A percentile compares a stretch with the other conserved stretches of the same genome.
These are phyloP conservation scores for Polytolypa hystricis DNA, from an alignment of 2,329 filamentous ascomycete genomes.

Conservation along the genomic window DNA sequence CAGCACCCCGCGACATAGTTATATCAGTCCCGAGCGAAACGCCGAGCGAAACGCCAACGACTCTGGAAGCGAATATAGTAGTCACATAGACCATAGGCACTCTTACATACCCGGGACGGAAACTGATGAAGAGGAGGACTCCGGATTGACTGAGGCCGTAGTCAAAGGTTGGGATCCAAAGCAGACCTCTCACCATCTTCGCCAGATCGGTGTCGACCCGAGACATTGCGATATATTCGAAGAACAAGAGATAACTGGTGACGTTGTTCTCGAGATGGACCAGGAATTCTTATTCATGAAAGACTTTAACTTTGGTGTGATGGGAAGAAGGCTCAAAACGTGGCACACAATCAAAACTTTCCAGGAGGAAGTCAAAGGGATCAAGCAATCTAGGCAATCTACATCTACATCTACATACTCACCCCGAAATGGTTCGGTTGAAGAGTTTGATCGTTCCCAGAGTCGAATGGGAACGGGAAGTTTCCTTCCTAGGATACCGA, in stretches of 20 bases:
- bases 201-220: slow-evolving; percentile 72
- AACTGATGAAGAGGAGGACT: slow-evolving; percentile 78
- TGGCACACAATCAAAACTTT: slow-evolving; percentile 94
- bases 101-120: slow-evolving; percentile 83
- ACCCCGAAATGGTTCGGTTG: slow-evolving; percentile 27
- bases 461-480: slow-evolving; percentile 28
- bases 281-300: slow-evolving; percentile 92
- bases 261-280: slow-evolving; percentile 88
- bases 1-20: slow-evolving; percentile 47
- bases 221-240: slow-evolving; percentile 88
- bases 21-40: slow-evolving; percentile 39
- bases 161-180: slow-evolving; percentile 70
- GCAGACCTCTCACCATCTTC: slow-evolving; percentile 81
- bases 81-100: slow-evolving; percentile 60
- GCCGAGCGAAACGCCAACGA: slow-evolving; percentile 49
- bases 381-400: slow-evolving; percentile 35
- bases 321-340: slow-evolving; percentile 78
- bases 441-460: slow-evolving; percentile 34
- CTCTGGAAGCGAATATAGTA: slow-evolving; percentile 85
- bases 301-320: slow-evolving; percentile 84
- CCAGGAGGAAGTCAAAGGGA: slow-evolving; percentile 69
- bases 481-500: slow-evolving; percentile 35
- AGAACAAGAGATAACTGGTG: slow-evolving; percentile 91
- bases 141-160: slow-evolving; percentile 56
- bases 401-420: slow-evolving; percentile 32